Conservation (phyloP, 2,329 filamentous ascomycete genomes). For the Pseudocercospora ulei region DNA sequence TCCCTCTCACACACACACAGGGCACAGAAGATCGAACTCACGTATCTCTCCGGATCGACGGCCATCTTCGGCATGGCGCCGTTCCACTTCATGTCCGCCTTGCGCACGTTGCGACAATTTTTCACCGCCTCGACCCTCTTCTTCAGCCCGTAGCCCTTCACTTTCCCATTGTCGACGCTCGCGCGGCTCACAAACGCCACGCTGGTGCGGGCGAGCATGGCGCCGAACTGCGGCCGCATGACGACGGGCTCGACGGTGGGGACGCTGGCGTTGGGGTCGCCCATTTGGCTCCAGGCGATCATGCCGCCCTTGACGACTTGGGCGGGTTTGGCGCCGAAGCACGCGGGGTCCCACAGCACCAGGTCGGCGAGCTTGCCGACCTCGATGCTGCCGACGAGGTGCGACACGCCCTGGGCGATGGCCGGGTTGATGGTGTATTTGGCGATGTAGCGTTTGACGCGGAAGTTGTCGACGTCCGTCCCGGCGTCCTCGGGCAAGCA, state of each 20-base stretch:
- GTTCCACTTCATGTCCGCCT: slow-evolving; percentile 87
- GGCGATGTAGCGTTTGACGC: slow-evolving; percentile 83
- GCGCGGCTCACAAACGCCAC: slow-evolving; percentile 75
- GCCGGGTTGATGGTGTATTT: slow-evolving; percentile 97
- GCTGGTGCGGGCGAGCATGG: slow-evolving; percentile 51
- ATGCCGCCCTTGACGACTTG: slow-evolving; percentile 79
- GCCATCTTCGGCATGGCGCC: slow-evolving; percentile 73
- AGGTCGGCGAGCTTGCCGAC: slow-evolving; percentile 83
- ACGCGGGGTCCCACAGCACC: slow-evolving; percentile 73
- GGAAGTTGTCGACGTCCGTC: slow-evolving; percentile 74
- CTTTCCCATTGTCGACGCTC: slow-evolving; percentile 56
- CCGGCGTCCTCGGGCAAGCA: slow-evolving; percentile 65
- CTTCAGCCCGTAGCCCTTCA: slow-evolving; percentile 62
- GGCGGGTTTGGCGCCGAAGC: slow-evolving; percentile 78
- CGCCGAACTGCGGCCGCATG: slow-evolving; percentile 75
- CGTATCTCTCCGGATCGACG: slow-evolving; percentile 84
- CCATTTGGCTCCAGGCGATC: slow-evolving; percentile 73
- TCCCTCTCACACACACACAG: not conserved
- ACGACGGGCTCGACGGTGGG: slow-evolving; percentile 79
- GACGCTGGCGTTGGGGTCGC: slow-evolving; percentile 53
- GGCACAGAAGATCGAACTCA: slow-evolving; percentile 32
- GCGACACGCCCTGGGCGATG: slow-evolving; percentile 78
- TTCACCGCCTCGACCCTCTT: slow-evolving; percentile 74
- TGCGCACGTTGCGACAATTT: slow-evolving; percentile 63
- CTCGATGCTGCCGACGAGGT: slow-evolving; percentile 78